These are phyloP conservation scores for Tilletia indica DNA, from an alignment of 1,284 basidiomycete genomes.

Conservation along the genomic window DNA sequence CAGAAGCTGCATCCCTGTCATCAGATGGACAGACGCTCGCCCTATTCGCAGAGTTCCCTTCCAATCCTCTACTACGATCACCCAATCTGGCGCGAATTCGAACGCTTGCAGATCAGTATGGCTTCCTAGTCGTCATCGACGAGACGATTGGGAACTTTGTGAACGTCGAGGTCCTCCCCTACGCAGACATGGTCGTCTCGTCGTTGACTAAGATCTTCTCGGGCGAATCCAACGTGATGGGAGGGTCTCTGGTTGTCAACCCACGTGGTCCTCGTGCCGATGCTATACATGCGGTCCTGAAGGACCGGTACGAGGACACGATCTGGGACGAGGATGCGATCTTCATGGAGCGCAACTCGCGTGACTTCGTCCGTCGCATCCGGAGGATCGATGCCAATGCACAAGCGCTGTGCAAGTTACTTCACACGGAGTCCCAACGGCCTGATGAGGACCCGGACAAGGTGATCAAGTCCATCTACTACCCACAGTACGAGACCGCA, in stretches of 20 bases:
- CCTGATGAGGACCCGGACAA: constrained; percentile 38
- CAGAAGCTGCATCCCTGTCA: not conserved
- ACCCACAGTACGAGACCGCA: constrained; percentile 76
- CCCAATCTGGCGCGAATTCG: constrained; percentile 77
- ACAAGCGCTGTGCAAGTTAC: constrained; percentile 74
- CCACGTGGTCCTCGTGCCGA: constrained; percentile 71
- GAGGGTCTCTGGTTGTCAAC: constrained; percentile 72
- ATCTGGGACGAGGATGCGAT: constrained; percentile 91
- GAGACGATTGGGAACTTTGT: constrained; percentile 96
- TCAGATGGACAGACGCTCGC: constrained; percentile 54
- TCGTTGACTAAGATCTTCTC: constrained; percentile 94
- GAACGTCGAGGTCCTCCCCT: constrained; percentile 87
- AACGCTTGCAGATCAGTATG: constrained; percentile 78
- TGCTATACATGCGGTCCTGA: constrained; percentile 66
- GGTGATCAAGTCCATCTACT: constrained; percentile 80
- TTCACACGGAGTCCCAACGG: constrained; percentile 58
- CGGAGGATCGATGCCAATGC: constrained; percentile 78
- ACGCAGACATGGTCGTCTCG: constrained; percentile 88
- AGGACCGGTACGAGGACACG: constrained; percentile 74
- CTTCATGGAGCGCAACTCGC: constrained; percentile 96
- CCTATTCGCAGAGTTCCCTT: constrained; percentile 79
- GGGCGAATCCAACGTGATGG: constrained; percentile 94
- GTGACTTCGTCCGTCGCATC: constrained; percentile 79
- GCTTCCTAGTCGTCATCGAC: constrained; percentile 86
- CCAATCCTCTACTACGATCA: constrained; percentile 85